A percentile compares a stretch with the other conserved stretches of the same genome.
Conservation (phyloP, 2,329 filamentous ascomycete species). For the Ascocoryne sarcoides region DNA sequence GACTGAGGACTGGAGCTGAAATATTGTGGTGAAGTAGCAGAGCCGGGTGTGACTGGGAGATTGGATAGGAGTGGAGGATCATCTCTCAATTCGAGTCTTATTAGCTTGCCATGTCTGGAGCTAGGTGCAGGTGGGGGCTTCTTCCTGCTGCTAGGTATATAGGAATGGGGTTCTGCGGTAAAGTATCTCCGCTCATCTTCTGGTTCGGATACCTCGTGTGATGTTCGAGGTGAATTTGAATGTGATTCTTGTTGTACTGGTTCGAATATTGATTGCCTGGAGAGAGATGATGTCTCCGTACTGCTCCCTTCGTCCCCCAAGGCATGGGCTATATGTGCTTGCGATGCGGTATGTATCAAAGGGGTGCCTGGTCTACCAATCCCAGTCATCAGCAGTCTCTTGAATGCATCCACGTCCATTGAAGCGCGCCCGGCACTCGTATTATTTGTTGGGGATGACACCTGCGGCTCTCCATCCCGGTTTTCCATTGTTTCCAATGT, state of each 20-base stretch:
- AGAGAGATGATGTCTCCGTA: slow-evolving; percentile 50
- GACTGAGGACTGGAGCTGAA: slow-evolving; percentile 11
- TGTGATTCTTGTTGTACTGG: slow-evolving; percentile 33
- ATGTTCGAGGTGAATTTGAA: slow-evolving; percentile 45
- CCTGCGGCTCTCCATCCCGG: slow-evolving; percentile 16
- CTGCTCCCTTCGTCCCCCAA: slow-evolving; percentile 37
- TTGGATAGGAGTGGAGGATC: slow-evolving; percentile 29
- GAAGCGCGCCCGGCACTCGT: slow-evolving; percentile 33
- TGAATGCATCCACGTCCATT: slow-evolving; percentile 72
- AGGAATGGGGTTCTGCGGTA: slow-evolving; percentile 16
- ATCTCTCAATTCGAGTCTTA: slow-evolving; percentile 42
- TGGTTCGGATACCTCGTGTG: slow-evolving; percentile 49
- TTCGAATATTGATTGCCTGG: slow-evolving; percentile 51
- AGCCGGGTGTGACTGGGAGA: slow-evolving; percentile 17
- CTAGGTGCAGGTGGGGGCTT: slow-evolving; percentile 67
- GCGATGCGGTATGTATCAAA: slow-evolving; percentile 25
- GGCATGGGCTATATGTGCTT: slow-evolving; percentile 22
- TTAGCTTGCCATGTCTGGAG: slow-evolving; percentile 69
- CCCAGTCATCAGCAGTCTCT: slow-evolving; percentile 66
- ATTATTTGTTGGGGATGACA: slow-evolving; percentile 10
- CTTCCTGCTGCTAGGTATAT: slow-evolving; percentile 42
- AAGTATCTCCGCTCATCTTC: slow-evolving; percentile 39
- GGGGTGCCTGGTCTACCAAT: slow-evolving; percentile 36
- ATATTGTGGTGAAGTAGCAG: slow-evolving; percentile 17
- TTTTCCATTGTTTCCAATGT: slow-evolving; percentile 44